Conservation (phyloP, 208 protist genomes). For the Crithidia sp. region DNA sequence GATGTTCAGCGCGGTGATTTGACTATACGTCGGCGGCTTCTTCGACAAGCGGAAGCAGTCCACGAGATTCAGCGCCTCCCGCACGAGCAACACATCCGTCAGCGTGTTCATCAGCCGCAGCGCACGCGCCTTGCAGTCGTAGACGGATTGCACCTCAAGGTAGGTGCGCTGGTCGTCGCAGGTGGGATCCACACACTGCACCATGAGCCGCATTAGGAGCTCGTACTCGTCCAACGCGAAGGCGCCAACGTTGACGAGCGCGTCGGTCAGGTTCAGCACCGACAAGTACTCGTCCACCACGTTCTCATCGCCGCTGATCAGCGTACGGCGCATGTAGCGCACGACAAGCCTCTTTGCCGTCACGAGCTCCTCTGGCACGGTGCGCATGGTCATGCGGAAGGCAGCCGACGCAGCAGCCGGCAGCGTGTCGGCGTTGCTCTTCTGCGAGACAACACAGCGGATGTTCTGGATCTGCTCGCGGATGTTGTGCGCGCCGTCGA, state of each 20-base stretch:
- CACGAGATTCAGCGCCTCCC: constrained; percentile 36
- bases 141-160: constrained; percentile 40
- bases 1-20: constrained; percentile 32
- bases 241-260: constrained; percentile 41
- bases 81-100: constrained; percentile 39
- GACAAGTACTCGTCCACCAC: constrained; percentile 33
- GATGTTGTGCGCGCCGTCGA: constrained; percentile 26
- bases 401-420: not conserved
- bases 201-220: constrained; percentile 29
- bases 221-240: constrained; percentile 45
- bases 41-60: constrained; percentile 33
- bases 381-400: constrained; percentile 18
- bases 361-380: constrained; percentile 24
- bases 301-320: constrained; percentile 36
- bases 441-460: constrained; percentile 30
- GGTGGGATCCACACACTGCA: constrained; percentile 35
- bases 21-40: constrained; percentile 18
- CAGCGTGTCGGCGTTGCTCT: not conserved
- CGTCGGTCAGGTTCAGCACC: constrained; percentile 39
- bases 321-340: constrained; percentile 23
- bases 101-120: constrained; percentile 43
- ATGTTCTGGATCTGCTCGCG: constrained; percentile 39
- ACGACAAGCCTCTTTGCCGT: constrained; percentile 35
- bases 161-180: constrained; percentile 26
- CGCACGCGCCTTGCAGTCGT: constrained; percentile 42